Conservation (phyloP, 768 basidiomycete genomes). For the Pleurotus tuber-regium region DNA sequence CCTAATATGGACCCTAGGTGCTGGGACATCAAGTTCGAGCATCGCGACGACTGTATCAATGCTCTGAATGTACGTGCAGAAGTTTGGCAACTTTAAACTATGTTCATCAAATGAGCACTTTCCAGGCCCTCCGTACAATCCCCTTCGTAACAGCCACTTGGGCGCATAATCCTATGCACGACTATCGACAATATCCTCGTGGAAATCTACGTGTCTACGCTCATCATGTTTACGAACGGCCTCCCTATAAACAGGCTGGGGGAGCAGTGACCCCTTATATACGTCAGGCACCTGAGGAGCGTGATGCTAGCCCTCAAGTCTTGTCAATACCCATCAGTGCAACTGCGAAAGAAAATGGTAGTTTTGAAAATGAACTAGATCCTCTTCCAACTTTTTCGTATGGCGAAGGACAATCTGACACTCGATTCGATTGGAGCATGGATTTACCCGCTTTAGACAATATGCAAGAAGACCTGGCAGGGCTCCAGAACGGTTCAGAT, state of each 20-base stretch:
- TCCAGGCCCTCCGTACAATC: constrained; percentile 66
- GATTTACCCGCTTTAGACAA: too few species aligned
- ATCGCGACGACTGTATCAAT: constrained; percentile 71
- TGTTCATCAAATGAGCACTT: constrained; percentile 6
- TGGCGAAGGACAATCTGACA: background rate
- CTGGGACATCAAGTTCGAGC: constrained; percentile 80
- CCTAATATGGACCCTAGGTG: constrained; percentile 55
- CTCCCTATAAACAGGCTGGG: too few species aligned
- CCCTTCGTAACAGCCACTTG: constrained; percentile 76
- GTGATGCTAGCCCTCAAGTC: too few species aligned
- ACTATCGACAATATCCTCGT: too few species aligned
- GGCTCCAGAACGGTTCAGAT: constrained; percentile 12
- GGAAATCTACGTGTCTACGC: too few species aligned
- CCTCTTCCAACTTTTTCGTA: background rate
- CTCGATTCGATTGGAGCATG: constrained; percentile 5
- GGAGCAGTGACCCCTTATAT: too few species aligned
- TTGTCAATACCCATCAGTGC: too few species aligned
- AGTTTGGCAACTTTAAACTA: background rate
- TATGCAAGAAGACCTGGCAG: too few species aligned
- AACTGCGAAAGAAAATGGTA: too few species aligned
- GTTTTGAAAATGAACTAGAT: too few species aligned
- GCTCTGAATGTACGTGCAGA: constrained; percentile 70
- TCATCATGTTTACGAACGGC: too few species aligned
- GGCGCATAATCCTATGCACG: constrained; percentile 70
- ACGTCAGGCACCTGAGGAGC: too few species aligned